Base-by-base conservation (phyloP, 495 filamentous ascomycete species). In the Hypoxylon crocopeplum region DNA sequence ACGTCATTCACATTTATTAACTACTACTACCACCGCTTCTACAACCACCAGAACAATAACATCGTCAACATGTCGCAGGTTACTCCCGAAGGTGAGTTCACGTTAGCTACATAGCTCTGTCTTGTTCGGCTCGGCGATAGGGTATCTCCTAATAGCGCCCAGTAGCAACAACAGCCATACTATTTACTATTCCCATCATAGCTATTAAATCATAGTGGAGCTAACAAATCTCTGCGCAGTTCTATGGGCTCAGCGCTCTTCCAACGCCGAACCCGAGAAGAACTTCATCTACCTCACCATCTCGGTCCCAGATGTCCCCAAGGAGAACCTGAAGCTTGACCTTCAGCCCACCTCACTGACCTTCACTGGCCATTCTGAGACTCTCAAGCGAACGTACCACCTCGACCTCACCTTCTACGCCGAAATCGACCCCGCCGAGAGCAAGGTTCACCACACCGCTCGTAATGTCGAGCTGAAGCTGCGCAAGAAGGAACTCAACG, bases 191-290 rank as follows among this genome's bases (percentile, higher is more conserved):
- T 29, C n/a, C 8, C n/a, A n/a, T n/a, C n/a, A n/a, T n/a, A n/a
- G n/a, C n/a, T 24, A 3, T 27, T 3, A 27, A 27, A 8, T 27
- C 3, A 8, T 27, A 8, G 8, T 27, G 24, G 24, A 40, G 54
- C 64, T 70, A 65, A 68, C 59, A 25, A 48, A 13, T 39, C 40
- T 19, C 3, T 34, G 3, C 49, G 4, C 68, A 98, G 94, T 98
- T 64, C 87, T 89, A 77, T 98, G 94, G 94, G 93, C 94, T 24
- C 94, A 98, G 79, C 93, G 94, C 80, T 97, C 94, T 37, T 92
- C 87, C 72, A 77, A 70, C 55, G 76, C 79, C 57, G 95, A 98
- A 16, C 69, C 86, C 30, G 84, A 86, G 70, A 93, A 92, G 77
- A 98, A 98, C 78, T 87, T 89, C 79, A 79, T 98, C 80, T 94